phyloP scores from a whole-genome alignment of 139 green algal genomes.

The Axilococcus clingmanii region DNA sequence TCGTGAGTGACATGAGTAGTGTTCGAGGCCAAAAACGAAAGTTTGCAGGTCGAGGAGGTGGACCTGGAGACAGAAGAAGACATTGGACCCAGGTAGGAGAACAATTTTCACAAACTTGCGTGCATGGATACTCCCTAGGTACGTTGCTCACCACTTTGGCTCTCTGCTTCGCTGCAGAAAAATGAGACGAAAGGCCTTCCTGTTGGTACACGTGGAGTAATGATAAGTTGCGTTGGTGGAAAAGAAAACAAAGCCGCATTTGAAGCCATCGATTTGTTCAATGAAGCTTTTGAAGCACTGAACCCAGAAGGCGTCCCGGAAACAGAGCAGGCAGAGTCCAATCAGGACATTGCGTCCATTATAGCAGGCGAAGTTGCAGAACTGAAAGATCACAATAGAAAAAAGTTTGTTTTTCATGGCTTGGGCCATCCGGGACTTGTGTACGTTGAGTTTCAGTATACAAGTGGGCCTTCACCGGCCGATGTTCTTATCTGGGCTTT shows the following conservation, averaged over 20 bases:
- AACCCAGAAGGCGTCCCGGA: not conserved
- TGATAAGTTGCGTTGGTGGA: conserved; percentile 23
- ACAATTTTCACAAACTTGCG: too few relatives aligned
- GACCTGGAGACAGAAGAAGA: too few relatives aligned
- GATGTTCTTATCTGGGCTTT: conserved; percentile 14
- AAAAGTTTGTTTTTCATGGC: conserved; percentile 21
- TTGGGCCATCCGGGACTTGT: conserved; percentile 16
- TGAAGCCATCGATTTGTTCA: conserved; percentile 30
- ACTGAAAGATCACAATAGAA: conserved; percentile 12
- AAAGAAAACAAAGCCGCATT: conserved; percentile 26
- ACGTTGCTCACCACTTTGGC: too few relatives aligned
- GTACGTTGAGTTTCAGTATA: conserved; percentile 21
- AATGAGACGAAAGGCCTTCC: conserved; percentile 18
- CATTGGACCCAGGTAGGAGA: too few relatives aligned
- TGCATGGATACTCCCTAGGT: too few relatives aligned
- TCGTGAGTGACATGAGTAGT: too few relatives aligned
- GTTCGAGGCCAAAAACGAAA: too few relatives aligned
- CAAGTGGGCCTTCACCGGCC: conserved; percentile 10
- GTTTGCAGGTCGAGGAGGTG: too few relatives aligned
- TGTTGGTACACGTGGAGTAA: conserved; percentile 15
- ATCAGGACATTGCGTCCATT: conserved; percentile 20
- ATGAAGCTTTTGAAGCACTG: conserved; percentile 26
- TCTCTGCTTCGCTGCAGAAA: conserved; percentile 10
- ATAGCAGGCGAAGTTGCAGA: conserved; percentile 36
- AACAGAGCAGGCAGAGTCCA: not conserved